These are phyloP conservation scores for Xylariaceae sp. DNA, from an alignment of 2,329 filamentous ascomycete genomes.

Conservation along the genomic window DNA sequence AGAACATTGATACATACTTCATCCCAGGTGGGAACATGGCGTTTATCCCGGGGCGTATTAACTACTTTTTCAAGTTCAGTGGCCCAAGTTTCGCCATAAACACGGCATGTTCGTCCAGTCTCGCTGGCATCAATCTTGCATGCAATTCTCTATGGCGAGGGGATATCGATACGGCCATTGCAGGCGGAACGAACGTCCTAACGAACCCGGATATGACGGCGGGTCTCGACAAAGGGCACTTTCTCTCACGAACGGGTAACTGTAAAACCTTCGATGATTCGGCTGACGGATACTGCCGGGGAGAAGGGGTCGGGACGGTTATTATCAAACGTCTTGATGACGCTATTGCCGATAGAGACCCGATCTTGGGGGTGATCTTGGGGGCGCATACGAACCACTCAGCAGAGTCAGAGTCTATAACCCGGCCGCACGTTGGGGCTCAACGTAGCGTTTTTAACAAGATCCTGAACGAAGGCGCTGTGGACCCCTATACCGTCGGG, in stretches of 20 bases:
- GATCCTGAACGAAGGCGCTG: too few species aligned
- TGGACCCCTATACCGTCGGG: too few species aligned
- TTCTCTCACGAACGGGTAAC: slow-evolving; percentile 52
- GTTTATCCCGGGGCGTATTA: slow-evolving; percentile 42
- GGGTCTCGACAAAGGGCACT: slow-evolving; percentile 63
- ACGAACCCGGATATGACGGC: slow-evolving; percentile 67
- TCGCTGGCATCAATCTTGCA: slow-evolving; percentile 29
- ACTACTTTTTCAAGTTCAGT: slow-evolving; percentile 41
- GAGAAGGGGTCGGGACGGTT: slow-evolving; percentile 27
- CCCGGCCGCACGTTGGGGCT: slow-evolving; percentile 66
- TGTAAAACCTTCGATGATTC: slow-evolving; percentile 50
- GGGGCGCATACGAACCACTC: slow-evolving; percentile 72
- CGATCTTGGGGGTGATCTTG: slow-evolving; percentile 41
- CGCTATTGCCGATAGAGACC: slow-evolving; percentile 49
- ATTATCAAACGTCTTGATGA: slow-evolving; percentile 32
- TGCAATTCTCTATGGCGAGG: slow-evolving; percentile 65
- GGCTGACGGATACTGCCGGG: slow-evolving; percentile 51
- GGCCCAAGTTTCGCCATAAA: slow-evolving; percentile 36
- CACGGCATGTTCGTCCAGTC: slow-evolving; percentile 36
- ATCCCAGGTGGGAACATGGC: slow-evolving; percentile 41
- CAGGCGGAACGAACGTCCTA: slow-evolving; percentile 64
- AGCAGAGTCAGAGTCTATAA: slow-evolving; percentile 71
- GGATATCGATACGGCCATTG: slow-evolving; percentile 65
- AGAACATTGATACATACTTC: slow-evolving; percentile 55
- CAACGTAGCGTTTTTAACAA: not conserved